phyloP scores from a whole-genome alignment of 768 basidiomycete genomes.

The Cystofilobasidium ferigula region DNA sequence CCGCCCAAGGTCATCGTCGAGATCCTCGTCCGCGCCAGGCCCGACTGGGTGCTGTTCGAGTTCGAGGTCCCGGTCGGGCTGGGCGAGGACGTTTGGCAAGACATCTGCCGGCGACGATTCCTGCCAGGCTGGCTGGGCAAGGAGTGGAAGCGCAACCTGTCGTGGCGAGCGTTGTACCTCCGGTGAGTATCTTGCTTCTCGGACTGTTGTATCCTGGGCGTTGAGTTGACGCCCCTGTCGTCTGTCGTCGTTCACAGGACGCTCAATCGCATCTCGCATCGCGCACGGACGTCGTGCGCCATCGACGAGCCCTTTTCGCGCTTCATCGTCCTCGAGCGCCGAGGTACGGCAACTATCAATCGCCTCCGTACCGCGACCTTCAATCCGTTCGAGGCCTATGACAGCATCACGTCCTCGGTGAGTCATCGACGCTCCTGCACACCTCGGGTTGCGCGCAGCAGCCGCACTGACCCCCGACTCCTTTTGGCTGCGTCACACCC shows the following conservation, averaged over 20 bases:
- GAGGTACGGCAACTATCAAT: constrained; percentile 14
- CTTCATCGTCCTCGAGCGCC: constrained; percentile 15
- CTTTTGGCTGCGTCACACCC: too few species aligned
- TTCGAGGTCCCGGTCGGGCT: constrained; percentile 9
- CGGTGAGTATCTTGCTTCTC: neutral
- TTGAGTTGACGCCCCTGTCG: neutral
- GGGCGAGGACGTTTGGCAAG: constrained; percentile 2
- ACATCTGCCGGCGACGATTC: constrained; percentile 9
- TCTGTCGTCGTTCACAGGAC: neutral
- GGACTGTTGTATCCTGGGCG: too few species aligned
- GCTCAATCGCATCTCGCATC: constrained; percentile 10
- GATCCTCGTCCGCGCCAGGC: constrained; percentile 1
- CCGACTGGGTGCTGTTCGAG: neutral
- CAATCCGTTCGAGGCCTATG: constrained; percentile 11
- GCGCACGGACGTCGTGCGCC: constrained; percentile 6
- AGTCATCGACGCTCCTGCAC: neutral
- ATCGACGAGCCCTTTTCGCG: constrained; percentile 14
- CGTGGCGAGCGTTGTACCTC: constrained; percentile 8
- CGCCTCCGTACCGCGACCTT: constrained; percentile 2
- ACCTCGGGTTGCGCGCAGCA: neutral
- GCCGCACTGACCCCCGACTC: too few species aligned
- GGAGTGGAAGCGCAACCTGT: neutral
- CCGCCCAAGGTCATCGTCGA: neutral
- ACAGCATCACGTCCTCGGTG: constrained; percentile 6
- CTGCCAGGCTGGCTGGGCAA: neutral